These are phyloP conservation scores for Biscogniauxia marginata DNA, from an alignment of 2,329 filamentous ascomycete genomes.

Conservation along the genomic window DNA sequence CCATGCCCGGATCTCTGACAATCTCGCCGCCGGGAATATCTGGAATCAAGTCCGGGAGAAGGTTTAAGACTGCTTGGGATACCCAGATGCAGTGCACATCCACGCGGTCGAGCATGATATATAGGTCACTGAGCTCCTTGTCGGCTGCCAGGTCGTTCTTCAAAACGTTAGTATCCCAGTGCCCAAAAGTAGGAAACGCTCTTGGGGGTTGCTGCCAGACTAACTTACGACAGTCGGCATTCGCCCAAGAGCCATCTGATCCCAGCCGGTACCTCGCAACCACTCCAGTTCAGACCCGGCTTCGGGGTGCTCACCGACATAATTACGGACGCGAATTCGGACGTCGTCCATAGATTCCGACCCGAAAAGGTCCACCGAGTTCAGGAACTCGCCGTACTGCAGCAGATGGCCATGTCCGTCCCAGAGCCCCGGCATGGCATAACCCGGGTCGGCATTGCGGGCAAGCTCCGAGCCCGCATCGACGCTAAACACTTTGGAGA, in stretches of 20 bases:
- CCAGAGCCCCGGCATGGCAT: conserved; percentile 66
- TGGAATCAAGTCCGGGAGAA: conserved; percentile 53
- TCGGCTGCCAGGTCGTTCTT: conserved; percentile 57
- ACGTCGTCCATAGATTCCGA: conserved; percentile 55
- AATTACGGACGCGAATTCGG: conserved; percentile 48
- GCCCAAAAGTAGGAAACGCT: conserved; percentile 3
- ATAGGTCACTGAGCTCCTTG: conserved; percentile 50
- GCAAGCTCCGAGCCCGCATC: conserved; percentile 27
- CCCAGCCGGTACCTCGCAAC: conserved; percentile 69
- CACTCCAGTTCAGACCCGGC: conserved; percentile 56
- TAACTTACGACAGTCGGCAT: conserved; percentile 63
- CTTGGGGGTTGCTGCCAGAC: conserved; percentile 22
- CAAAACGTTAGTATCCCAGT: conserved; percentile 8
- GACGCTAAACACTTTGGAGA: conserved; percentile 47
- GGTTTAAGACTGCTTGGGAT: conserved; percentile 59
- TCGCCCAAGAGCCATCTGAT: conserved; percentile 62
- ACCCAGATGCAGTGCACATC: conserved; percentile 72
- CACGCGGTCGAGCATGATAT: conserved; percentile 68
- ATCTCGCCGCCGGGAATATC: conserved; percentile 64
- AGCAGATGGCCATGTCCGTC: conserved; percentile 69
- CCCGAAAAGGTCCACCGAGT: conserved; percentile 64
- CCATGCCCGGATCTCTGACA: conserved; percentile 57
- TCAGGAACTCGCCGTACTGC: conserved; percentile 65
- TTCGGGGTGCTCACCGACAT: conserved; percentile 48
- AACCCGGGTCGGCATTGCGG: conserved; percentile 41